Conservation (phyloP, 441 rosid species). For the Erysimum cheiri region DNA sequence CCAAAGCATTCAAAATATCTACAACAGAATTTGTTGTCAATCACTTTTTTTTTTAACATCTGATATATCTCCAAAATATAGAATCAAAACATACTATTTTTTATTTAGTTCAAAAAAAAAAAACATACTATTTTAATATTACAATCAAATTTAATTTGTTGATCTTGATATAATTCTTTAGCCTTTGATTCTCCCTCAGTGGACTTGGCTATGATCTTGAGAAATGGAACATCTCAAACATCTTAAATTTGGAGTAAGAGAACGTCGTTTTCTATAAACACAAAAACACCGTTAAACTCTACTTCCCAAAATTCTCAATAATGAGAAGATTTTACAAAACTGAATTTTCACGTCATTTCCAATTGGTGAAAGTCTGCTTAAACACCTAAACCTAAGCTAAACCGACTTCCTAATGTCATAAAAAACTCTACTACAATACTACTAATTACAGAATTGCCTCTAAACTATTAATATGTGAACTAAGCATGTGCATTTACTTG, state of each 20-base stretch:
- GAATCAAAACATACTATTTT: too few species aligned
- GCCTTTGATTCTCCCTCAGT: neutral
- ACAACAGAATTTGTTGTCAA: neutral
- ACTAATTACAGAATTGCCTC: neutral
- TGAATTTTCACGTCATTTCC: neutral
- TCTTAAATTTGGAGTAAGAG: neutral
- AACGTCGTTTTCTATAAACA: neutral
- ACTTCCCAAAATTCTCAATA: too few species aligned
- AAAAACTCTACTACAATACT: neutral
- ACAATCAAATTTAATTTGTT: too few species aligned
- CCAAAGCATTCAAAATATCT: neutral
- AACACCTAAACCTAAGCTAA: neutral
- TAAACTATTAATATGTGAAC: neutral
- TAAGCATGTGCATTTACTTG: slow-evolving; percentile 15
- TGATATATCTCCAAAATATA: neutral
- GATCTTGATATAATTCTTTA: neutral
- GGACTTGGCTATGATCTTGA: neutral
- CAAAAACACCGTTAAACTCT: too few species aligned
- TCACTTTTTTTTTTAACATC: neutral
- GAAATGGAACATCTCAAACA: neutral
- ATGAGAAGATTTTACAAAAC: neutral
- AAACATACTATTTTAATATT: too few species aligned
- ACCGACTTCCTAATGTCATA: neutral
- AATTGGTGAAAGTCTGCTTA: neutral
- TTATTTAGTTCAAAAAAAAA: too few species aligned